phyloP scores from a whole-genome alignment of 148 eudicot species.

The Silene conica region DNA sequence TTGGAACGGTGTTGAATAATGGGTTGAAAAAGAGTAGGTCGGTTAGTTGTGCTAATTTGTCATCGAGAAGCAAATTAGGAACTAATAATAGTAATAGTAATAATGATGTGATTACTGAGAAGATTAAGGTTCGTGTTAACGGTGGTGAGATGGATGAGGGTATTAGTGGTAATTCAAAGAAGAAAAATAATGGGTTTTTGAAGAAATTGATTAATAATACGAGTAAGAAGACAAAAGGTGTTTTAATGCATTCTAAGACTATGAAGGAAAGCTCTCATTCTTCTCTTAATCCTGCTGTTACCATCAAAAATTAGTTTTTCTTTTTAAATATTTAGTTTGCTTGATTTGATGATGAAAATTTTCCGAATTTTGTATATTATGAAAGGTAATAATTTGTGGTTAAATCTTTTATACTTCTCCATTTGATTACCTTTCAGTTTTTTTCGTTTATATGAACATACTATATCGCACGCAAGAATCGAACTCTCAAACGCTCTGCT shows the following conservation, averaged over 20 bases:
- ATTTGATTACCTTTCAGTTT: neutral
- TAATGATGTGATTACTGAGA: constrained; percentile 3
- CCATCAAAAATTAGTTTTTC: neutral
- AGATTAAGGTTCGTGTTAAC: constrained; percentile 9
- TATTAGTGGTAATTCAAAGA: constrained; percentile 22
- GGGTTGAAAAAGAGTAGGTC: constrained; percentile 45
- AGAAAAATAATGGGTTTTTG: constrained; percentile 53
- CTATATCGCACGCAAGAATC: too few relatives aligned
- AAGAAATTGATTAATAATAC: constrained; percentile 45
- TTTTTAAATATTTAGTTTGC: neutral
- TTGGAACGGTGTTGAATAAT: constrained; percentile 25
- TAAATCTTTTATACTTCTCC: neutral
- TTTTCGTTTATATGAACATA: neutral
- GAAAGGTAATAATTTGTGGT: neutral
- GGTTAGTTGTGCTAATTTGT: constrained; percentile 33
- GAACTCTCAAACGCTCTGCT: too few relatives aligned
- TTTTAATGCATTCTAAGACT: constrained; percentile 36
- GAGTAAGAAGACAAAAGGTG: constrained; percentile 40
- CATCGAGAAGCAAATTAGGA: constrained; percentile 13
- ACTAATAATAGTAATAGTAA: neutral
- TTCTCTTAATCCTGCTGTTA: neutral
- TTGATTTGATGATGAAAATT: too few relatives aligned
- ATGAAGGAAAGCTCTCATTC: constrained; percentile 26
- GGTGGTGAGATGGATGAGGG: neutral
- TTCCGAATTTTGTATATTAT: neutral